A percentile compares a stretch with the other conserved stretches of the same genome.
phyloP scores from a whole-genome alignment of 1,284 basidiomycete species.

The Microbotryum silenes-acaulis region DNA sequence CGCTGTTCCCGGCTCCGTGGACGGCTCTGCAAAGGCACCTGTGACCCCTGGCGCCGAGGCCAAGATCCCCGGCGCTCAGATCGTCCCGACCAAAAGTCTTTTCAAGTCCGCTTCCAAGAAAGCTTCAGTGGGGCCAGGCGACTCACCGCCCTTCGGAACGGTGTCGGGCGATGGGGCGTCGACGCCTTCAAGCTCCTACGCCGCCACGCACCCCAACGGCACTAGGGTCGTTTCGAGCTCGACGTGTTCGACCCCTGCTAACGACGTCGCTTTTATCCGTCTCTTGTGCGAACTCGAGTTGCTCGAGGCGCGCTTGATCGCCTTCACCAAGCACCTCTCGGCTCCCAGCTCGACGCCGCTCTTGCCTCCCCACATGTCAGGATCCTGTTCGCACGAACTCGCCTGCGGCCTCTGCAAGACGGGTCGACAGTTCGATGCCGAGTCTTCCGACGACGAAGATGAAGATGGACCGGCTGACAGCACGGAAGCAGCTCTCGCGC shows the following conservation, averaged over 20 bases:
- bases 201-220: neutral
- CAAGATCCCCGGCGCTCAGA: neutral
- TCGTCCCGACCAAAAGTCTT: neutral
- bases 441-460: constrained; percentile 28
- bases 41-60: neutral
- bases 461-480: neutral
- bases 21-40: neutral
- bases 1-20: neutral
- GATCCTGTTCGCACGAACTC: constrained; percentile 4
- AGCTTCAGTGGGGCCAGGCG: neutral
- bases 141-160: neutral
- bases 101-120: constrained; percentile 1
- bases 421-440: constrained; percentile 30
- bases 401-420: constrained; percentile 33
- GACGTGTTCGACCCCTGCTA: neutral
- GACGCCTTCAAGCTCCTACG: neutral
- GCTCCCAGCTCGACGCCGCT: constrained; percentile 5
- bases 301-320: constrained; percentile 29
- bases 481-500: constrained; percentile 23
- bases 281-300: constrained; percentile 33
- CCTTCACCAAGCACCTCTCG: constrained; percentile 23
- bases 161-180: neutral
- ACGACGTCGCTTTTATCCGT: constrained; percentile 27
- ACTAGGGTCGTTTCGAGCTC: neutral
- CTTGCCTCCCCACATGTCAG: neutral